A percentile compares a stretch with the other conserved stretches of the same genome.
phyloP scores from a whole-genome alignment of 495 filamentous ascomycete species.

The Annulohypoxylon nitens region DNA sequence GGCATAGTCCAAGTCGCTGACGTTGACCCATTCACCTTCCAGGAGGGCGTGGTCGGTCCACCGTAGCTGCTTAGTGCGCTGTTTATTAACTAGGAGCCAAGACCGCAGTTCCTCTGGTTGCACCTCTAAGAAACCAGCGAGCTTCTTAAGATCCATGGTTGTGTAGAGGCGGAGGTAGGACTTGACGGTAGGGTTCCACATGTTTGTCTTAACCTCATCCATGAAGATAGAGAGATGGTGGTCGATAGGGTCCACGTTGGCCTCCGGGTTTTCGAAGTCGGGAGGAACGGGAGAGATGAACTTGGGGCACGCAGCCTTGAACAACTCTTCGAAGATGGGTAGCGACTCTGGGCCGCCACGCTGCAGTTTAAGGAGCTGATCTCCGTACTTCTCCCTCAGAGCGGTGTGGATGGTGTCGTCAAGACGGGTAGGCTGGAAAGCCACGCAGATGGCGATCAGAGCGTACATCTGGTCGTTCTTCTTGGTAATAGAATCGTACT shows the following conservation, averaged over 20 bases:
- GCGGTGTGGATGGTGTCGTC: slow-evolving; percentile 99
- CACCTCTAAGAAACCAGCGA: slow-evolving; percentile 95
- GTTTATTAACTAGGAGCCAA: slow-evolving; percentile 96
- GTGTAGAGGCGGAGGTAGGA: slow-evolving; percentile 99
- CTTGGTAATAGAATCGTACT: slow-evolving; percentile 98
- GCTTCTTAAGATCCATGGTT: slow-evolving; percentile 98
- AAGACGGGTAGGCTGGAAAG: slow-evolving; percentile 94
- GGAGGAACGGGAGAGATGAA: slow-evolving; percentile 98
- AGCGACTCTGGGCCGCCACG: slow-evolving; percentile 94
- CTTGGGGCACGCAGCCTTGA: slow-evolving; percentile 95
- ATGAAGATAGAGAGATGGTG: slow-evolving; percentile 98
- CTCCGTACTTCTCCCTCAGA: slow-evolving; percentile 97
- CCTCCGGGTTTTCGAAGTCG: slow-evolving; percentile 93
- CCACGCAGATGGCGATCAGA: slow-evolving; percentile 97
- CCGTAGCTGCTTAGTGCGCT: slow-evolving; percentile 93
- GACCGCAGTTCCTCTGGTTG: slow-evolving; percentile 90
- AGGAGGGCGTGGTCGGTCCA: slow-evolving; percentile 92
- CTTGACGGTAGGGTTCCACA: slow-evolving; percentile 93
- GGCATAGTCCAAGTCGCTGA: slow-evolving; percentile 95
- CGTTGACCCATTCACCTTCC: slow-evolving; percentile 91
- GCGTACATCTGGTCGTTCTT: slow-evolving; percentile 99
- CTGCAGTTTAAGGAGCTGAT: slow-evolving; percentile 95
- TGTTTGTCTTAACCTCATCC: slow-evolving; percentile 98
- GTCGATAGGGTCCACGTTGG: slow-evolving; percentile 96
- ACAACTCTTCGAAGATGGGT: slow-evolving; percentile 96